Conservation (phyloP, 1,284 basidiomycete genomes). For the Pulchroboletus neoregius region DNA sequence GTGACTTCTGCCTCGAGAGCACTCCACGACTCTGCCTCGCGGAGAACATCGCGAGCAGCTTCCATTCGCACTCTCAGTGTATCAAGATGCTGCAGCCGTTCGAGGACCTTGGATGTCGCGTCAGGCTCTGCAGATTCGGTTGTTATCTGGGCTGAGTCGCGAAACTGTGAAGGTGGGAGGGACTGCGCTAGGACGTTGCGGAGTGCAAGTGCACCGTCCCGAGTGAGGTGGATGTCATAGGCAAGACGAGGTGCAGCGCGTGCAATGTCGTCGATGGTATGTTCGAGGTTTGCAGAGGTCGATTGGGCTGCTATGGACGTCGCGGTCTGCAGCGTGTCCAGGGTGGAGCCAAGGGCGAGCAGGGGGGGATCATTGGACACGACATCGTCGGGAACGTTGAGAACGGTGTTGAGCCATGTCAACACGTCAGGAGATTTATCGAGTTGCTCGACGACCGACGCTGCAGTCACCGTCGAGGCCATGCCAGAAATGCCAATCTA, state of each 20-base stretch:
- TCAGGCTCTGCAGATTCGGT: conserved; percentile 21
- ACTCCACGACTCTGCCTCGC: conserved; percentile 92
- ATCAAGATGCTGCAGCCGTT: conserved; percentile 75
- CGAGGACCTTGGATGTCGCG: conserved; percentile 60
- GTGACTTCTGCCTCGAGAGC: conserved; percentile 90
- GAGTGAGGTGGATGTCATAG: conserved; percentile 94
- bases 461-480: conserved; percentile 26
- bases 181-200: conserved; percentile 61
- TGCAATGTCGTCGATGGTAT: conserved; percentile 85
- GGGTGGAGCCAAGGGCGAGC: conserved; percentile 17
- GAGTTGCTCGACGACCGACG: conserved; percentile 33
- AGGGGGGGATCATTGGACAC: conserved; percentile 18
- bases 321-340: conserved; percentile 48
- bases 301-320: conserved; percentile 85
- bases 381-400: conserved; percentile 37
- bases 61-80: conserved; percentile 83
- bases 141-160: not conserved
- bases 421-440: conserved; percentile 48
- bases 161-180: conserved; percentile 43
- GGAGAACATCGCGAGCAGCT: conserved; percentile 76
- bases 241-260: conserved; percentile 82
- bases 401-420: conserved; percentile 62
- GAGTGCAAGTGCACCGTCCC: conserved; percentile 79
- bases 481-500: conserved; percentile 26
- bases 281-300: conserved; percentile 80